phyloP scores from a whole-genome alignment of 306 rosid species.

The Begonia peltatifolia region DNA sequence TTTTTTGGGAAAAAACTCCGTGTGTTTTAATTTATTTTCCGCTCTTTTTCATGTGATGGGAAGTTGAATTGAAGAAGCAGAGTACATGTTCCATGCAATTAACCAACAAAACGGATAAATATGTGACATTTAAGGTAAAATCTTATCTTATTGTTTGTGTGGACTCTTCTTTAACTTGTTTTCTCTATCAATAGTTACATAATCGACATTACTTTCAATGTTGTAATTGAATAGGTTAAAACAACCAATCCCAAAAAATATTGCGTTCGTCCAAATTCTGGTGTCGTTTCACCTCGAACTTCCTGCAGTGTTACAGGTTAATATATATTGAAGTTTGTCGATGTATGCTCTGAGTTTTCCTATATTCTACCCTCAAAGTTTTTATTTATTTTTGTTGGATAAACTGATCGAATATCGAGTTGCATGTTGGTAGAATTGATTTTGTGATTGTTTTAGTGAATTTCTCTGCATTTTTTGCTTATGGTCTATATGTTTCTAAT shows the following conservation, averaged over 20 bases:
- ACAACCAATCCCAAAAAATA: constrained; percentile 38
- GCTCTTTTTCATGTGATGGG: too few relatives aligned
- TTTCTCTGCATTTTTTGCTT: too few relatives aligned
- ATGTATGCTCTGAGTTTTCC: neutral
- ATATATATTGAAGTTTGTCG: neutral
- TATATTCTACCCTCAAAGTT: too few relatives aligned
- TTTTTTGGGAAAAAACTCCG: too few relatives aligned
- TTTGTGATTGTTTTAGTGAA: too few relatives aligned
- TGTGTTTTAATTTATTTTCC: too few relatives aligned
- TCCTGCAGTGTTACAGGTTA: constrained; percentile 28
- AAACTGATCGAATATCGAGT: too few relatives aligned
- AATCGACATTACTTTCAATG: constrained; percentile 1
- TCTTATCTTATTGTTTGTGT: neutral
- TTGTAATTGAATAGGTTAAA: constrained; percentile 23
- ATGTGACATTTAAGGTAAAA: constrained; percentile 34
- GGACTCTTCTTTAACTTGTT: neutral
- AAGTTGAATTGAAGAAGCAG: constrained; percentile 37
- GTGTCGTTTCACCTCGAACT: constrained; percentile 22
- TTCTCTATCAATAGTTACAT: neutral
- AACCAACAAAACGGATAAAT: constrained; percentile 29
- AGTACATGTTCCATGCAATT: constrained; percentile 34
- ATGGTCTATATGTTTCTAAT: too few relatives aligned
- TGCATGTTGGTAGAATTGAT: too few relatives aligned
- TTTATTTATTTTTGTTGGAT: too few relatives aligned
- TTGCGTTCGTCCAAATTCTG: constrained; percentile 39